Evolutionary conservation across 805 yeast species (phyloP).

Genomic region (Millerago galiae): DNA sequence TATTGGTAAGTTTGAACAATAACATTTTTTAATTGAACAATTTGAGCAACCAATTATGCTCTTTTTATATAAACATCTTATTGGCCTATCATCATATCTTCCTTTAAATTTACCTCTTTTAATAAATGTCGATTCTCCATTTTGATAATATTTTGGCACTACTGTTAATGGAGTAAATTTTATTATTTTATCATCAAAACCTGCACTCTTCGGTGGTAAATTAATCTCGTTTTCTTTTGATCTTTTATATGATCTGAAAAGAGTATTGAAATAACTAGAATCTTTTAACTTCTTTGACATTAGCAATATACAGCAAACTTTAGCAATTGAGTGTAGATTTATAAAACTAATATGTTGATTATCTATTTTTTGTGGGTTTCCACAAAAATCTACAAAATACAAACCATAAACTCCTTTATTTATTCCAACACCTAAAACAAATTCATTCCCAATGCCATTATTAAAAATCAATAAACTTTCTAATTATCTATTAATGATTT

Average conservation of each 20-base stretch:
- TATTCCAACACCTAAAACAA: too few species aligned
- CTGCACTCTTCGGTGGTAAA: too few species aligned
- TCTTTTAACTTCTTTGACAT: slow-evolving; percentile 1
- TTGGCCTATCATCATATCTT: slow-evolving; percentile 20
- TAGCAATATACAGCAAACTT: neutral
- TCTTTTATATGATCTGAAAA: slow-evolving; percentile 8
- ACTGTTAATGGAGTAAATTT: neutral
- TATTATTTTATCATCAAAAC: too few species aligned
- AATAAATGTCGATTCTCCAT: slow-evolving; percentile 13
- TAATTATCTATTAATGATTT: slow-evolving; percentile 7
- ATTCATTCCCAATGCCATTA: too few species aligned
- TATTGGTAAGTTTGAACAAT: slow-evolving; percentile 11
- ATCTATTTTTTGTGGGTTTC: too few species aligned
- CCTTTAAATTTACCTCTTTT: slow-evolving; percentile 26
- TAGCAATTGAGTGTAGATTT: neutral
- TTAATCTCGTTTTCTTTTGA: neutral
- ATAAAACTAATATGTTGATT: neutral
- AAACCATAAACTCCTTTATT: too few species aligned
- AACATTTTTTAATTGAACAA: slow-evolving; percentile 6
- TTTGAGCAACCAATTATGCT: slow-evolving; percentile 2
- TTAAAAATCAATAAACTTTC: neutral
- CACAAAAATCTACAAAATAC: too few species aligned
- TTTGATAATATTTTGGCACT: slow-evolving; percentile 2
- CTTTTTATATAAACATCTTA: slow-evolving; percentile 16
- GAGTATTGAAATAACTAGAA: slow-evolving; percentile 8